phyloP scores from a whole-genome alignment of 2,329 filamentous ascomycete genomes.

The Madurella mycetomatis region DNA sequence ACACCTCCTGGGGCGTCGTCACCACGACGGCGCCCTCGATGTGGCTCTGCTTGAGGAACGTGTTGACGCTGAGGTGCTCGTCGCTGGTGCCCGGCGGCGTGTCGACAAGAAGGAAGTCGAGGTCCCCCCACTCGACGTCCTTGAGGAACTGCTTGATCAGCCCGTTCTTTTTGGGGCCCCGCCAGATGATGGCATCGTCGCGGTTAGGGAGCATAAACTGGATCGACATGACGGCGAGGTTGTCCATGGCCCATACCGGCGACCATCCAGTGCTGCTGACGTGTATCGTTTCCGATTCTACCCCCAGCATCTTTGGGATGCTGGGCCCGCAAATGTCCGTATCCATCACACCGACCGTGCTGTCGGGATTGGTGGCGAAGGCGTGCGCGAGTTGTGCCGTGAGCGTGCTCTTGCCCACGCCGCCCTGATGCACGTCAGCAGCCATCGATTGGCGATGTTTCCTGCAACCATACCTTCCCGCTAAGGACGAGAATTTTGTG shows the following conservation, averaged over 20 bases:
- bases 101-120: constrained; percentile 91
- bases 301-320: constrained; percentile 99
- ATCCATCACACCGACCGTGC: constrained; percentile 90
- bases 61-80: constrained; percentile 91
- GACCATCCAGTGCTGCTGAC: constrained; percentile 85
- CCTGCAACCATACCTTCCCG: constrained; percentile 47
- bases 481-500: constrained; percentile 93
- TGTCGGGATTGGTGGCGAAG: constrained; percentile 75
- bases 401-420: constrained; percentile 94
- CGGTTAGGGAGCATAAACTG: constrained; percentile 96
- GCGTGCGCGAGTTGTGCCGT: constrained; percentile 83
- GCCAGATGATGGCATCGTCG: constrained; percentile 96
- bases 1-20: constrained; percentile 92
- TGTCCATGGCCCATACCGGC: constrained; percentile 92
- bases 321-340: constrained; percentile 95
- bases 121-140: constrained; percentile 94
- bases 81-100: constrained; percentile 94
- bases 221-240: constrained; percentile 92
- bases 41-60: constrained; percentile 82
- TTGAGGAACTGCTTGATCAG: constrained; percentile 97
- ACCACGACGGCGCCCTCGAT: constrained; percentile 92
- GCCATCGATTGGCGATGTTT: not conserved
- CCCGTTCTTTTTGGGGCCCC: constrained; percentile 97
- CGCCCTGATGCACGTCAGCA: constrained; percentile 54
- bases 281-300: constrained; percentile 90